Evolutionary conservation across 2,329 filamentous ascomycete species (phyloP).

Genomic region (Lachnellula arida): DNA sequence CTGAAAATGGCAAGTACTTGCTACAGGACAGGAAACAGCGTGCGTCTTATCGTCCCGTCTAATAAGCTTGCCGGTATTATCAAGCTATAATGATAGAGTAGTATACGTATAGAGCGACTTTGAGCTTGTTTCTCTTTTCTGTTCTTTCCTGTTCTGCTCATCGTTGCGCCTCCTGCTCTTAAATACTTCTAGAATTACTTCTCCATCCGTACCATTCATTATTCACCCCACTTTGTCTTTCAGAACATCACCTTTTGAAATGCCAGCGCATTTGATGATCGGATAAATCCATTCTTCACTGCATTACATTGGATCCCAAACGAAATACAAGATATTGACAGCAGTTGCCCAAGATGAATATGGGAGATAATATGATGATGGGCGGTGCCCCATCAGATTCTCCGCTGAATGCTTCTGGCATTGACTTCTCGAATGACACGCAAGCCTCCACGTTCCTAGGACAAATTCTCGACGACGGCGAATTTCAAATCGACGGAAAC

Average conservation of each 20-base stretch:
- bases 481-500: slow-evolving; percentile 34
- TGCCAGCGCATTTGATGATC: too few relatives aligned
- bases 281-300: not conserved
- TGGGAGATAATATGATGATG: slow-evolving; percentile 18
- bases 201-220: too few relatives aligned
- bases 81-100: not conserved
- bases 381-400: slow-evolving; percentile 20
- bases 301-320: not conserved
- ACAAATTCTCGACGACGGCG: slow-evolving; percentile 34
- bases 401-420: slow-evolving; percentile 30
- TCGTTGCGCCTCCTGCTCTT: too few relatives aligned
- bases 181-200: too few relatives aligned
- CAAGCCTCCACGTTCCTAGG: slow-evolving; percentile 34
- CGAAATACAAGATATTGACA: not conserved
- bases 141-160: too few relatives aligned
- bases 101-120: too few relatives aligned
- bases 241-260: too few relatives aligned
- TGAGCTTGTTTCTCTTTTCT: too few relatives aligned
- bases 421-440: slow-evolving; percentile 35
- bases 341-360: slow-evolving; percentile 11
- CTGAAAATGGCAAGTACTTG: not conserved
- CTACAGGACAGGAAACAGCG: not conserved
- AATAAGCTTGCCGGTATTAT: not conserved
- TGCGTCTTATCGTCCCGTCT: not conserved
- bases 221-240: too few relatives aligned